Evolutionary conservation across 169 alveolate species (phyloP).

Genomic region (Plasmodium adleri): DNA sequence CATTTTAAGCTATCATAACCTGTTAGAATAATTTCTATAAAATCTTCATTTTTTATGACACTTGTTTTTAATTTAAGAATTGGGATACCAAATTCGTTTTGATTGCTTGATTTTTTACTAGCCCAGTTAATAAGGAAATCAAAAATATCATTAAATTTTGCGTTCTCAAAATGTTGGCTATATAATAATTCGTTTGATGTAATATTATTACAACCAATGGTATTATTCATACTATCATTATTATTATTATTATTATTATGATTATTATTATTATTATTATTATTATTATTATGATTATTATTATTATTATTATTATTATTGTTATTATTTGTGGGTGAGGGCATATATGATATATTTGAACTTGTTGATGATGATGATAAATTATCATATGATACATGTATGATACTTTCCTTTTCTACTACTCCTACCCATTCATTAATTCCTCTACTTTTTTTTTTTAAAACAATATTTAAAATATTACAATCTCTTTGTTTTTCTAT

Average conservation of each 20-base stretch:
- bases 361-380: neutral
- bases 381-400: constrained; percentile 52
- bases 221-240: too few relatives aligned
- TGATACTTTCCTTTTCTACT: constrained; percentile 54
- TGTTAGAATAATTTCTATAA: constrained; percentile 30
- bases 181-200: constrained; percentile 27
- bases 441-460: constrained; percentile 70
- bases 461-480: constrained; percentile 35
- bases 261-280: too few relatives aligned
- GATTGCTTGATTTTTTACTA: constrained; percentile 22
- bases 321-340: too few relatives aligned
- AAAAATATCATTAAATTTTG: constrained; percentile 35
- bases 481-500: constrained; percentile 32
- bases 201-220: neutral
- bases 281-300: too few relatives aligned
- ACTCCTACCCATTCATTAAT: constrained; percentile 77
- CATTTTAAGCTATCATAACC: constrained; percentile 53
- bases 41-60: constrained; percentile 20
- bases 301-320: too few relatives aligned
- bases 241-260: too few relatives aligned
- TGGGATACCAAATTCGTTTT: constrained; percentile 74
- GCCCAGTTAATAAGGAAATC: constrained; percentile 56
- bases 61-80: constrained; percentile 53
- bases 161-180: constrained; percentile 39
- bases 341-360: too few relatives aligned